Evolutionary conservation across 331 rosid species (phyloP).

Genomic region (Rhamnella rubrinervis): DNA sequence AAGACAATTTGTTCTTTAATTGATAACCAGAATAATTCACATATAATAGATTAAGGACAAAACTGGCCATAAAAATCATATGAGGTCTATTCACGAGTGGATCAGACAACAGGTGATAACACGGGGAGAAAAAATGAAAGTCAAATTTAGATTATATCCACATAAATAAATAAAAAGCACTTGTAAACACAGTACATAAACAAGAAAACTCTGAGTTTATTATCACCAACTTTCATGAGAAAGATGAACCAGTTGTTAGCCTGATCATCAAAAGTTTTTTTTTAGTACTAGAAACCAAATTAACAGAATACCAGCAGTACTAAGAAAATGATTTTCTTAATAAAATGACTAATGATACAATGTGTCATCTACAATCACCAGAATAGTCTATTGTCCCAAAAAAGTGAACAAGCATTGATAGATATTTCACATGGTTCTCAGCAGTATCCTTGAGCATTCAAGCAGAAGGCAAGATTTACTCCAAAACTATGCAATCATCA

Average conservation of each 20-base stretch:
- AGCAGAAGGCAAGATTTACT: not conserved
- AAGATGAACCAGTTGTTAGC: not conserved
- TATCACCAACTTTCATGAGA: not conserved
- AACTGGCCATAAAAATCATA: not conserved
- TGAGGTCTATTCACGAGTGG: not conserved
- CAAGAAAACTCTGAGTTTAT: not conserved
- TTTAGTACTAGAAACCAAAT: not conserved
- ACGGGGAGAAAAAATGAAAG: not conserved
- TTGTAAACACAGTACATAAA: not conserved
- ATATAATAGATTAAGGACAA: not conserved
- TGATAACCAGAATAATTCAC: not conserved
- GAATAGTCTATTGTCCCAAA: not conserved
- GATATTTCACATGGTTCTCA: not conserved
- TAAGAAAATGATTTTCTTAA: not conserved
- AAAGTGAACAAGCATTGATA: not conserved
- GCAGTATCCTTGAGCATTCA: not conserved
- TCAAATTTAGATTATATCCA: not conserved
- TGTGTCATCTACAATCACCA: not conserved
- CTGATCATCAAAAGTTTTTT: not conserved
- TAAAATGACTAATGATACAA: not conserved
- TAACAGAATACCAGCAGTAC: not conserved
- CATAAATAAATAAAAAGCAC: not conserved
- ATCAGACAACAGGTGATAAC: not conserved
- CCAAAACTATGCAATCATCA: not conserved
- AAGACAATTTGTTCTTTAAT: not conserved